Conservation (phyloP, 2,329 filamentous ascomycete species). For the Hymenoscyphus occultus region DNA sequence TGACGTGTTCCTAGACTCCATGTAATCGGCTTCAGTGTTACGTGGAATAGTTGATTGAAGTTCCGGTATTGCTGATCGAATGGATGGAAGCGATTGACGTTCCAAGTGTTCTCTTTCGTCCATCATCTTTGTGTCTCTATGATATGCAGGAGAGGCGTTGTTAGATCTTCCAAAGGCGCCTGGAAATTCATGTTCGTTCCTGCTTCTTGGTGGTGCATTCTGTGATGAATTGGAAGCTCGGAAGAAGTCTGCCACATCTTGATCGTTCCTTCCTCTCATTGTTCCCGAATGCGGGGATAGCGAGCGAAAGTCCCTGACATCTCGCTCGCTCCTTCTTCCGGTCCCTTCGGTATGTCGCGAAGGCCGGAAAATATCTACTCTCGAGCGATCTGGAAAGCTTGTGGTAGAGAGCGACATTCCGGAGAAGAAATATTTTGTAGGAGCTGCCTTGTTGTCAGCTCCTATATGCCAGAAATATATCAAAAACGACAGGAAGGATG, state of each 20-base stretch:
- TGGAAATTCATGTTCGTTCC: not conserved
- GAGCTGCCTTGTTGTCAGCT: not conserved
- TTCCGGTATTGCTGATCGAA: conserved; percentile 1
- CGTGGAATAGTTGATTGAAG: not conserved
- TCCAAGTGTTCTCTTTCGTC: not conserved
- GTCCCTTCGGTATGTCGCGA: not conserved
- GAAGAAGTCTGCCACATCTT: not conserved
- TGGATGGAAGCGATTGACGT: not conserved
- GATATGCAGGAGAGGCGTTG: not conserved
- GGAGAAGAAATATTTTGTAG: not conserved
- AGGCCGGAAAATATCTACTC: not conserved
- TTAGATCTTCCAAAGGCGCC: not conserved
- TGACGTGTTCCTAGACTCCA: not conserved
- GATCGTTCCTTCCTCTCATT: not conserved
- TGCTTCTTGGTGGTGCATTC: not conserved
- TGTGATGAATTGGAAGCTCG: not conserved
- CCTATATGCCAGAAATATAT: not conserved
- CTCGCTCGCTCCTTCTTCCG: not conserved
- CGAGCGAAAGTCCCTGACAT: not conserved
- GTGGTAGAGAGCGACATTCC: not conserved
- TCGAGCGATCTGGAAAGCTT: not conserved
- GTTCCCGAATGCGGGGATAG: not conserved
- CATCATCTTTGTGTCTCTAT: not conserved
- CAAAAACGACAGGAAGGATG: not conserved
- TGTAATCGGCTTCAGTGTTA: not conserved